These are phyloP conservation scores for Aspergillus saccharolyticus DNA, from an alignment of 495 filamentous ascomycete genomes.

Conservation along the genomic window DNA sequence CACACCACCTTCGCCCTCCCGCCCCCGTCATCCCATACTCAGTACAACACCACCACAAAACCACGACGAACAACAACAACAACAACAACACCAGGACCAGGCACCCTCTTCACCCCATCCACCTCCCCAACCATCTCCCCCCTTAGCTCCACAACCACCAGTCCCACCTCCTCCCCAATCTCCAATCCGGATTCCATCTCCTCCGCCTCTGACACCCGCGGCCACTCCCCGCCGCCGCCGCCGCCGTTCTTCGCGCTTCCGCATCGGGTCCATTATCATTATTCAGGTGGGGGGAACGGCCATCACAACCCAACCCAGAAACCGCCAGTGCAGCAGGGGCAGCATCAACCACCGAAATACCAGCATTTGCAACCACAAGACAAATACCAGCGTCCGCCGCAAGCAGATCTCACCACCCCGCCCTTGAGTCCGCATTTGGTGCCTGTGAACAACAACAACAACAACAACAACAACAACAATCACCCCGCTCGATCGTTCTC, in stretches of 20 bases:
- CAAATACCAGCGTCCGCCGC: constrained; percentile 23
- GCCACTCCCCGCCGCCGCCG: too few species aligned
- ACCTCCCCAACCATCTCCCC: constrained; percentile 23
- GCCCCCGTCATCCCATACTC: background rate
- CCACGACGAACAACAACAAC: background rate
- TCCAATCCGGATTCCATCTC: constrained; percentile 7
- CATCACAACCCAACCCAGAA: constrained; percentile 2
- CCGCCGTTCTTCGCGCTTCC: constrained; percentile 15
- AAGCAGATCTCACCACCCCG: background rate
- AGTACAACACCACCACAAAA: constrained; percentile 1
- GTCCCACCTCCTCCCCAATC: constrained; percentile 25
- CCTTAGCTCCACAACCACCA: constrained; percentile 24
- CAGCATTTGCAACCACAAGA: constrained; percentile 2
- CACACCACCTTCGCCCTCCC: constrained; percentile 29
- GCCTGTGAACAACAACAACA: too few species aligned
- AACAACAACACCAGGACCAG: too few species aligned
- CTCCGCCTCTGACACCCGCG: background rate
- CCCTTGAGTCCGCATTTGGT: too few species aligned
- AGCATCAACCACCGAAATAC: constrained; percentile 7
- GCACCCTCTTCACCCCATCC: constrained; percentile 9
- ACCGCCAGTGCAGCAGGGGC: too few species aligned
- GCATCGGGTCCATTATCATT: constrained; percentile 5
- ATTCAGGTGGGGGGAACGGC: constrained; percentile 8
- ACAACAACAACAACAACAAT: too few species aligned
- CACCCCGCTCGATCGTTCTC: too few species aligned